Conservation (phyloP, 345 rosid genomes). For the Orychophragmus violaceus region DNA sequence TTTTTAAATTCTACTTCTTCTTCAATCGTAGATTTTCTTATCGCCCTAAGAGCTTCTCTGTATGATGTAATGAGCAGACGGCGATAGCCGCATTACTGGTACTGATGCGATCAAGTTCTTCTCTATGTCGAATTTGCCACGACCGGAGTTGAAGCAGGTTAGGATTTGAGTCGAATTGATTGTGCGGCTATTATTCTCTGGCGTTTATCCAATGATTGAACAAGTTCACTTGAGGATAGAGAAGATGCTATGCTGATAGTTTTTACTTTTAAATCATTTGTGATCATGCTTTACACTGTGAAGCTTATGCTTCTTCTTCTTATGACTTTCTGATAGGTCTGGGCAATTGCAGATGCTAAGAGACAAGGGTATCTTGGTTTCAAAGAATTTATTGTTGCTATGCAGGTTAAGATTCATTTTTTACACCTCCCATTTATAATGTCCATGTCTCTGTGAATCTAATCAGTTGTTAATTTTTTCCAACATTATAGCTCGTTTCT, state of each 20-base stretch:
- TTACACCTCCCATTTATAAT: neutral
- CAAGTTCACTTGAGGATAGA: neutral
- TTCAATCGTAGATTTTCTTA: neutral
- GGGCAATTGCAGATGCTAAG: constrained; percentile 93
- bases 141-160: constrained; percentile 88
- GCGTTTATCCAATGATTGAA: neutral
- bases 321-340: constrained; percentile 40
- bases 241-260: neutral
- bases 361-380: constrained; percentile 82
- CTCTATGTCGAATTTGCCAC: constrained; percentile 65
- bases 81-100: constrained; percentile 88
- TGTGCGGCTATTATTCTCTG: neutral
- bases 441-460: constrained; percentile 7
- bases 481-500: constrained; percentile 63
- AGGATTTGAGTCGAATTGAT: neutral
- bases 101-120: constrained; percentile 81
- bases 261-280: no score
- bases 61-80: constrained; percentile 40
- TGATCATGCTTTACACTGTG: neutral
- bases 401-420: constrained; percentile 45
- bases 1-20: neutral
- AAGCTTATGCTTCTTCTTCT: neutral
- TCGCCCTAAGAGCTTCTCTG: constrained; percentile 1
- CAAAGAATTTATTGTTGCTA: constrained; percentile 61
- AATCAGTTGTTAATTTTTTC: neutral